phyloP scores from a whole-genome alignment of 805 yeast species.

The Sugiyamaella americana region DNA sequence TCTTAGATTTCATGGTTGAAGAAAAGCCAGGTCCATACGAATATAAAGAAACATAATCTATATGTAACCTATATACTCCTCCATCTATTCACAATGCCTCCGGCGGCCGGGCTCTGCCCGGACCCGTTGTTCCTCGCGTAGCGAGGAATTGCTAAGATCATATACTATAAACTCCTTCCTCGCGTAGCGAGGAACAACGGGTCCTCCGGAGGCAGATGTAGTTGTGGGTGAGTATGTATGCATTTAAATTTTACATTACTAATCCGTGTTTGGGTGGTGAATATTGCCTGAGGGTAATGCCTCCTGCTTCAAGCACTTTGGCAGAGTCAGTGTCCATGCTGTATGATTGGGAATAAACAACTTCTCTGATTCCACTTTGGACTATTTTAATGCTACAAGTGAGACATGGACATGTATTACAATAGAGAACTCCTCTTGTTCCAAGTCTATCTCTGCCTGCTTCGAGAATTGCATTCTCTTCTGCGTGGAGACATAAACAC shows the following conservation, averaged over 20 bases:
- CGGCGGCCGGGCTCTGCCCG: no score
- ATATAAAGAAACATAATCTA: constrained; percentile 42
- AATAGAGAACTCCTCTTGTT: constrained; percentile 58
- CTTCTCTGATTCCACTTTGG: constrained; percentile 85
- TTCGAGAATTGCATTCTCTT: constrained; percentile 90
- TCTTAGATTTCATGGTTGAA: constrained; percentile 47
- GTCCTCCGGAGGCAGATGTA: neutral
- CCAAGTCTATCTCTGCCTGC: constrained; percentile 87
- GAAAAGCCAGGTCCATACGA: constrained; percentile 56
- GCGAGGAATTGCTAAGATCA: no score
- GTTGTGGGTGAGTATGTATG: no score
- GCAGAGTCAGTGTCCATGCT: constrained; percentile 83
- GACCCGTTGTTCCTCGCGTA: no score
- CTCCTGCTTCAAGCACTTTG: constrained; percentile 65
- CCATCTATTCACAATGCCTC: no score
- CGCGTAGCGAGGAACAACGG: neutral
- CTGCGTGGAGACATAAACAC: constrained; percentile 93
- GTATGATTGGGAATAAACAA: constrained; percentile 86
- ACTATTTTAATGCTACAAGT: constrained; percentile 95
- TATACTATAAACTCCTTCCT: no score
- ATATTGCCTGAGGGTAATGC: constrained; percentile 62
- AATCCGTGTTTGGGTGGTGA: constrained; percentile 35
- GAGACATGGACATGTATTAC: constrained; percentile 94
- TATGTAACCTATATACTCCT: no score
- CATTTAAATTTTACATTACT: no score